Conservation (phyloP, 495 filamentous ascomycete genomes). For the Aspergillus diversus region DNA sequence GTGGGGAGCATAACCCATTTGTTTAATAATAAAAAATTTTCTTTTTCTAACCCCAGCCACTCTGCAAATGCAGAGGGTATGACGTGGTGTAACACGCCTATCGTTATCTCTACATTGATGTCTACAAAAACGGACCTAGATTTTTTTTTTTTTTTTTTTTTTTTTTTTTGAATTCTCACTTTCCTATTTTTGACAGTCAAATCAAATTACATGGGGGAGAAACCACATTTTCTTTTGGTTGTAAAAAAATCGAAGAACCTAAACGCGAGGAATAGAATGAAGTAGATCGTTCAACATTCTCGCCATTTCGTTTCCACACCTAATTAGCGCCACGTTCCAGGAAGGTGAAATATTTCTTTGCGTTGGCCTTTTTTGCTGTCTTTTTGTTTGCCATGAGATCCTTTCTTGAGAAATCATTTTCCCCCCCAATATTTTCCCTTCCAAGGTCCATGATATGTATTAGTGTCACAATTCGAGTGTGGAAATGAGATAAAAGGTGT, state of each 20-base stretch:
- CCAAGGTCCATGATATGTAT: conserved; percentile 4
- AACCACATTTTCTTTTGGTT: conserved; percentile 30
- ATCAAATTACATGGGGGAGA: conserved; percentile 42
- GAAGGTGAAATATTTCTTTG: conserved; percentile 11
- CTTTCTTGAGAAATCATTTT: neutral
- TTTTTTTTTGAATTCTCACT: conserved; percentile 25
- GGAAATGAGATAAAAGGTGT: neutral
- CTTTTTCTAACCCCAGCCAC: too few relatives aligned
- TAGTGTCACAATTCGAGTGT: conserved; percentile 3
- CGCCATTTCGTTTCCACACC: conserved; percentile 10
- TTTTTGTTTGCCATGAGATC: neutral
- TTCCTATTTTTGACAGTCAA: conserved; percentile 41
- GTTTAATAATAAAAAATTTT: too few relatives aligned
- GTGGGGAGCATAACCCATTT: too few relatives aligned
- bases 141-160: conserved; percentile 4
- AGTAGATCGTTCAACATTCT: conserved; percentile 19
- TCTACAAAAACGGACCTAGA: neutral
- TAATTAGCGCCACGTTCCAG: conserved; percentile 12
- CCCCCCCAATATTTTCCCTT: neutral
- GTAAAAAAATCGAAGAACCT: too few relatives aligned
- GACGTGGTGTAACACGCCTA: too few relatives aligned
- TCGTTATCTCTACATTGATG: neutral
- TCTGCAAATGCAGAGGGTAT: too few relatives aligned
- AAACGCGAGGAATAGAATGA: conserved; percentile 13
- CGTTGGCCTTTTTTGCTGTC: conserved; percentile 1